Conservation (phyloP, 257 asterid species). For the Cruciata laevipes region DNA sequence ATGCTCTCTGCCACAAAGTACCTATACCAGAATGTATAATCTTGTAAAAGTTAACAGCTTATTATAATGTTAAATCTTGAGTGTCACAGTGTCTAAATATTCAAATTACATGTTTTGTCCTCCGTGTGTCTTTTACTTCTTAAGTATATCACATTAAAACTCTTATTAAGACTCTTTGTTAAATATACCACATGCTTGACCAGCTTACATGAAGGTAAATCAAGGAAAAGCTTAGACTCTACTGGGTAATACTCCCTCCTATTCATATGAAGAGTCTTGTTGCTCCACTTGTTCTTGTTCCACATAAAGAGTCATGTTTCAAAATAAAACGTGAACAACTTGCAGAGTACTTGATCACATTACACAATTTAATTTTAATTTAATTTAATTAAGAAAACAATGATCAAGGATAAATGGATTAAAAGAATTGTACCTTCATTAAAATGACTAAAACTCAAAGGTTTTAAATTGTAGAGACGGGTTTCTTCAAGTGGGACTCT, state of each 20-base stretch:
- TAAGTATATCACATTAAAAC: not conserved
- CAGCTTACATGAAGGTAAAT: not conserved
- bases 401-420: too few species aligned
- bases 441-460: too few species aligned
- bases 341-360: too few species aligned
- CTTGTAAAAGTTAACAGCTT: not conserved
- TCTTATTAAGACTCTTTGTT: not conserved
- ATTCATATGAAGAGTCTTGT: too few species aligned
- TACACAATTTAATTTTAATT: too few species aligned
- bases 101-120: not conserved
- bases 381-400: too few species aligned
- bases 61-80: not conserved
- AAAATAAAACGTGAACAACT: too few species aligned
- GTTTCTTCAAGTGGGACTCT: too few species aligned
- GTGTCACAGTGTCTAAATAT: not conserved
- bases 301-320: too few species aligned
- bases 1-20: slow-evolving; percentile 83
- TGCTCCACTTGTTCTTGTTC: too few species aligned
- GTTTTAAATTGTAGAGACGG: too few species aligned
- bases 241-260: not conserved
- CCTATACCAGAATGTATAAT: slow-evolving; percentile 27
- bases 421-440: too few species aligned
- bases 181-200: not conserved
- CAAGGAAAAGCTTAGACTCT: not conserved
- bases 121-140: not conserved